Percentiles rank a stretch among this genome's conserved stretches.
Conservation (phyloP, 352 stramenopile species). For the Thalassiosira pacifica region DNA sequence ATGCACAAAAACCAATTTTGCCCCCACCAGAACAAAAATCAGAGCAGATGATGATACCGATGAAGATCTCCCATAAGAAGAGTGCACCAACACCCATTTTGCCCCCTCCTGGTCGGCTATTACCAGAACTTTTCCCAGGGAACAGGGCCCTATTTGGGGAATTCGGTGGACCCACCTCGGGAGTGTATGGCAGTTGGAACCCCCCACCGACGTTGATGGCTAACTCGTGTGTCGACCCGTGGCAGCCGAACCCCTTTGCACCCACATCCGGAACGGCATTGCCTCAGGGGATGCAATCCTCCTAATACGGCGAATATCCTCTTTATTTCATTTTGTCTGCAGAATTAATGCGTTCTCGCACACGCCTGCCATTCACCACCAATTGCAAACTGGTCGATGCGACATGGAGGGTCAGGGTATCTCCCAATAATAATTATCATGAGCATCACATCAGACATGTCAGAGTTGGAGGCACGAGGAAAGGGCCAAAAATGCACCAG, state of each 20-base stretch:
- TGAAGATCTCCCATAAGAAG: background rate
- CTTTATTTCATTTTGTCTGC: too few relatives aligned
- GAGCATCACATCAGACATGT: too few relatives aligned
- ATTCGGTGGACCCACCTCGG: conserved; percentile 13
- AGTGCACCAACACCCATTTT: background rate
- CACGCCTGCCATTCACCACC: too few relatives aligned
- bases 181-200: conserved; percentile 53
- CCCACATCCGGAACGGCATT: conserved; percentile 14
- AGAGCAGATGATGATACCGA: too few relatives aligned
- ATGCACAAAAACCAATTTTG: too few relatives aligned
- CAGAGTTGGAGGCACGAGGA: too few relatives aligned
- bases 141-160: conserved; percentile 58
- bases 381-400: too few relatives aligned
- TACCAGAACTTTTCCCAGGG: conserved; percentile 49
- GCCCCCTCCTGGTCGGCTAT: conserved; percentile 14
- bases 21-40: too few relatives aligned
- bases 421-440: too few relatives aligned
- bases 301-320: background rate
- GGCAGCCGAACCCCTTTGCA: conserved; percentile 57
- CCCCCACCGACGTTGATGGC: conserved; percentile 38
- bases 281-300: background rate
- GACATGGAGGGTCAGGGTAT: too few relatives aligned
- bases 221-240: conserved; percentile 43
- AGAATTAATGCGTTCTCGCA: too few relatives aligned
- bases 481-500: too few relatives aligned